These are phyloP conservation scores for Rhododendron molle DNA, from an alignment of 148 eudicot species.

Conservation along the genomic window DNA sequence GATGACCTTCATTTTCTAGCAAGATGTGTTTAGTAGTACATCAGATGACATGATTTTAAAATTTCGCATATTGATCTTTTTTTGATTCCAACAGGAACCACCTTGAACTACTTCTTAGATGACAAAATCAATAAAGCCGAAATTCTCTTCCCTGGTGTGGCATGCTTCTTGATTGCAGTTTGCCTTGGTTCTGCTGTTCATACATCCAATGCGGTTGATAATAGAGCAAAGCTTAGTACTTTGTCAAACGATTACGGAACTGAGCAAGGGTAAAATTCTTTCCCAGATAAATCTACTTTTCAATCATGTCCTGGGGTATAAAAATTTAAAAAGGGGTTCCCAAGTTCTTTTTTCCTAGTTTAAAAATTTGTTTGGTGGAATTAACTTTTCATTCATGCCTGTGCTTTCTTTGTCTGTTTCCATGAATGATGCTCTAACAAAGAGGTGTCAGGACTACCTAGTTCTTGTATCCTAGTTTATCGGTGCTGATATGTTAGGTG, in stretches of 20 bases:
- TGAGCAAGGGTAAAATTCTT: constrained; percentile 34
- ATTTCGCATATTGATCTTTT: background rate
- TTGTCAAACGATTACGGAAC: constrained; percentile 23
- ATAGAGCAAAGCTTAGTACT: constrained; percentile 45
- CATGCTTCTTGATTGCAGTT: constrained; percentile 77
- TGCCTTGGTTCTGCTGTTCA: constrained; percentile 70
- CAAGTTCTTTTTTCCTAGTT: background rate
- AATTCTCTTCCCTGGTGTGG: constrained; percentile 86
- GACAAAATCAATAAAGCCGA: constrained; percentile 74
- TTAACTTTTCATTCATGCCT: background rate
- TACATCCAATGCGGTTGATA: constrained; percentile 59
- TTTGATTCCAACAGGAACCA: constrained; percentile 55
- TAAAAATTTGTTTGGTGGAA: background rate
- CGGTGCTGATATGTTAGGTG: background rate
- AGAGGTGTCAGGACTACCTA: background rate
- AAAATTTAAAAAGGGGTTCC: background rate
- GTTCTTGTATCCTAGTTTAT: background rate
- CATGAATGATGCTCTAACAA: background rate
- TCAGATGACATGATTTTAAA: background rate
- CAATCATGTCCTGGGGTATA: background rate
- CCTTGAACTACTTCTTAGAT: constrained; percentile 82
- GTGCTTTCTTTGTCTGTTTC: background rate
- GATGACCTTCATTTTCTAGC: background rate
- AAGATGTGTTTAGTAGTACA: background rate
- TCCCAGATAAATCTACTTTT: background rate